These are phyloP conservation scores for Cucumis sativus DNA, from an alignment of 306 rosid species.

Conservation along the genomic window Cucumber_9930_V3 NC_026658.2:4207001-4207500, in stretches of 20 bases:
- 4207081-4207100: neutral
- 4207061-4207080: constrained; percentile 59
- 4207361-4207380: too few relatives aligned
- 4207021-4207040: constrained; percentile 87
- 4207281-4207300: neutral
- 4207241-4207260: neutral
- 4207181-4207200: neutral
- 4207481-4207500: neutral
- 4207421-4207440: too few relatives aligned
- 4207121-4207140: neutral
- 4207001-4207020: constrained; percentile 84
- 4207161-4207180: neutral
- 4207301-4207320: neutral
- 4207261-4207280: neutral
- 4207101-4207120: neutral
- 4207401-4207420: too few relatives aligned
- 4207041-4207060: constrained; percentile 75
- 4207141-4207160: neutral
- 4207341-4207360: neutral
- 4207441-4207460: too few relatives aligned
- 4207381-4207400: too few relatives aligned
- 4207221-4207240: neutral
- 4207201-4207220: neutral
- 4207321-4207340: neutral
- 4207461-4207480: too few relatives aligned